phyloP scores from a whole-genome alignment of 257 asterid genomes.

The Capsicum baccatum region DNA sequence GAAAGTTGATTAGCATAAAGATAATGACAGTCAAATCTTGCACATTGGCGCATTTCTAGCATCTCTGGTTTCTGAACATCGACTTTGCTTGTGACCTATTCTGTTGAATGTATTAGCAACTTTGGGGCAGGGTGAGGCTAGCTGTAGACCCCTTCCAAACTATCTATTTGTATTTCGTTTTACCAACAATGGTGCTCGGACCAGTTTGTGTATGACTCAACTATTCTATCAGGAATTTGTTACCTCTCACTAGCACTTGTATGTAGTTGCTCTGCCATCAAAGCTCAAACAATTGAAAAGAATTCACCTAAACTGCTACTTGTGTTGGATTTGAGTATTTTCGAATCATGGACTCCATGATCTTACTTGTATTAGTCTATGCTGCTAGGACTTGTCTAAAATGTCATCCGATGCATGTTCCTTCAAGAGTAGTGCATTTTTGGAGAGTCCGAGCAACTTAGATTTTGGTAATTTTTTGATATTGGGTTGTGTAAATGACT shows the following conservation, averaged over 20 bases:
- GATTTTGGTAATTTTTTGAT: neutral
- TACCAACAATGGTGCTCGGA: neutral
- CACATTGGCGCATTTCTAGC: neutral
- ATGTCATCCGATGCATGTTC: too few relatives aligned
- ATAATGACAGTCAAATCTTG: neutral
- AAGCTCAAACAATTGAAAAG: neutral
- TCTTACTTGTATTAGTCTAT: too few relatives aligned
- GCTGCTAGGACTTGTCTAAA: too few relatives aligned
- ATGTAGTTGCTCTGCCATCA: neutral
- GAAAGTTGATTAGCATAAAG: neutral
- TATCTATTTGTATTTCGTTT: neutral
- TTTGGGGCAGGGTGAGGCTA: neutral
- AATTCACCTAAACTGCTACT: neutral
- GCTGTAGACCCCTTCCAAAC: neutral
- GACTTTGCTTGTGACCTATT: neutral
- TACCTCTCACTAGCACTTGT: neutral
- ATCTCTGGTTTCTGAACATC: neutral
- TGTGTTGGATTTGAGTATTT: too few relatives aligned
- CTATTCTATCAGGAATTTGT: neutral
- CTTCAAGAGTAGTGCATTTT: too few relatives aligned
- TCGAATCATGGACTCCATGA: too few relatives aligned
- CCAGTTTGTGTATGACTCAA: neutral
- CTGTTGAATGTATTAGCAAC: neutral
- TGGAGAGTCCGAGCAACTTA: too few relatives aligned
- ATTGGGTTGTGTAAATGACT: neutral